Base-by-base conservation (phyloP, 306 rosid genomes). In the Carpinus fangiana region DNA sequence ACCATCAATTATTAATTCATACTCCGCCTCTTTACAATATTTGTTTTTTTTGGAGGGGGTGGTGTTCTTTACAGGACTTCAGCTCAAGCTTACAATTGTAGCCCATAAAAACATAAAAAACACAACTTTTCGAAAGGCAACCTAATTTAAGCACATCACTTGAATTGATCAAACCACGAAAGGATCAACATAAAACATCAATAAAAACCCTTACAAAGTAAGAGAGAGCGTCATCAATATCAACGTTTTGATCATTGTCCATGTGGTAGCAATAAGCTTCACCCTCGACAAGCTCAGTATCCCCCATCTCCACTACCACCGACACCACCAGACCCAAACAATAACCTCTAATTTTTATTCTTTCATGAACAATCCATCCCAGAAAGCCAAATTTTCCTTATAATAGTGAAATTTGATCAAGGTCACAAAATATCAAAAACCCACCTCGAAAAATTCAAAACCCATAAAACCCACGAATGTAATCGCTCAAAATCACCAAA, bases 251-350 rank as follows among this genome's bases (percentile, higher is more conserved):
- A 68, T 90, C 95, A 52, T 83, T 83, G 43, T 13, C 69, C 57
- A 89, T 97, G 74, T 78, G 86, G 59, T 90, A 92, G 38, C n/a
- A 23, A 80, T 86, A 91, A 1, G 98, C 93, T 78, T 91, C 98
- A 73, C 93, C 96, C 82, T 91, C 96, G 88, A 92, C 98, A 80
- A 87, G 98, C 89, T 91, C 98, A 65, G 88, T 82, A 82, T 89
- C 95, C 76, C 87, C 45, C 45, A 41, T 41, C 45, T 6, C 45
- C 45, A 41, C 45, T 41, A 41, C 97, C 97, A 92, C 91, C 72
- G 81, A 92, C 84, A 51, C 61, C 75, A 72, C 80, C 78, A 80
- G 85, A 74, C 88, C 87, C 89, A 81, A 90, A 73, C 85, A 88
- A 94, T 86, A 88, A 51, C 55, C 78, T 52, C 78, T 12, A 10